phyloP scores from a whole-genome alignment of 1,284 basidiomycete species.

The Phlebopus sp. region DNA sequence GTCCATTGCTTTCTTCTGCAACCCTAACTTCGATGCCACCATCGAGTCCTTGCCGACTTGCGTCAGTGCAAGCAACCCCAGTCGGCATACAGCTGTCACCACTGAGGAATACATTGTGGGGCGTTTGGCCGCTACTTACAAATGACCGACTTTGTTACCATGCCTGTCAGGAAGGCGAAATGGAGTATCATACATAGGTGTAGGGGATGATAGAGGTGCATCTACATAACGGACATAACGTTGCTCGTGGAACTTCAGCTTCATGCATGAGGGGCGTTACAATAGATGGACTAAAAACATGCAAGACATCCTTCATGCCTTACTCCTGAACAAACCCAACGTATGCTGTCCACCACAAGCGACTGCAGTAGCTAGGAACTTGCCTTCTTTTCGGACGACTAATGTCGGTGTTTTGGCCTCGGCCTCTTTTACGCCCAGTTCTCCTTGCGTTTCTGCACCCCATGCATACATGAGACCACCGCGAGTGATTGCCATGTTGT shows the following conservation, averaged over 20 bases:
- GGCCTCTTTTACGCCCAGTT: conserved; percentile 60
- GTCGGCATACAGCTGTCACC: conserved; percentile 62
- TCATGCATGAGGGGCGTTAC: conserved; percentile 9
- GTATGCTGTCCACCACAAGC: conserved; percentile 74
- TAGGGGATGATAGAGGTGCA: conserved; percentile 15
- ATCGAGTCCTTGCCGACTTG: conserved; percentile 77
- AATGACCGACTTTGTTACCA: conserved; percentile 11
- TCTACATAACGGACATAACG: conserved; percentile 12
- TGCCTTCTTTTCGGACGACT: conserved; percentile 67
- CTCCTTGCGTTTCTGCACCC: conserved; percentile 80
- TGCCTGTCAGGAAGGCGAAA: conserved; percentile 2
- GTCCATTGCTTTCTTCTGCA: conserved; percentile 87
- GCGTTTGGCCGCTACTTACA: conserved; percentile 60
- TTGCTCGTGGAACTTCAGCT: conserved; percentile 12
- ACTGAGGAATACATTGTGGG: conserved; percentile 78
- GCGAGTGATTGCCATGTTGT: conserved; percentile 78
- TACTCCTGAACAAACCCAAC: conserved; percentile 65
- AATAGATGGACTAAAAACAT: conserved; percentile 18
- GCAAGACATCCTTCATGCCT: conserved; percentile 26
- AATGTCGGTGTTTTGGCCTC: conserved; percentile 56
- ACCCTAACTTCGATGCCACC: conserved; percentile 69
- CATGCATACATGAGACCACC: conserved; percentile 82
- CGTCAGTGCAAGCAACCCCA: conserved; percentile 45
- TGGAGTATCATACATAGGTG: conserved; percentile 9
- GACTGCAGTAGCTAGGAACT: conserved; percentile 58